phyloP scores from a whole-genome alignment of 2,329 filamentous ascomycete species.

The Zymoseptoria brevis region DNA sequence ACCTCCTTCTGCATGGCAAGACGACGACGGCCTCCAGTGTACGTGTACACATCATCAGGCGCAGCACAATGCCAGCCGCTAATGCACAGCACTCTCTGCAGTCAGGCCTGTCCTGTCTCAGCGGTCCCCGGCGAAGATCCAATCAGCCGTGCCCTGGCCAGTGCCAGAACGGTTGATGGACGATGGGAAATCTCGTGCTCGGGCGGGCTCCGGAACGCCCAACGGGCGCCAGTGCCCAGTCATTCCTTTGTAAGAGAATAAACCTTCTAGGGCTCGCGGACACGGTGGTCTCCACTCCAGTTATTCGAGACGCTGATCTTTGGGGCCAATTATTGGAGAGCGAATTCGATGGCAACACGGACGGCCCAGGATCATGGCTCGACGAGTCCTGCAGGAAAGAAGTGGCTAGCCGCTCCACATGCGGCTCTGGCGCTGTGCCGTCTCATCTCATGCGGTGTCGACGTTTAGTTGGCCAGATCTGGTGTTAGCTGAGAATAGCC shows the following conservation, averaged over 20 bases:
- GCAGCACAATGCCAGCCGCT: background rate
- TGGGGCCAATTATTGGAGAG: background rate
- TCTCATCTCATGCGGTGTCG: background rate
- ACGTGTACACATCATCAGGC: background rate
- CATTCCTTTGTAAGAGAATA: background rate
- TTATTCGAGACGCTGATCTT: background rate
- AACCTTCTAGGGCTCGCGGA: background rate
- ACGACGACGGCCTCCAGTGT: background rate
- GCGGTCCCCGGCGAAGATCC: background rate
- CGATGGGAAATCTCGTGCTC: background rate
- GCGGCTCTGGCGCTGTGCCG: background rate
- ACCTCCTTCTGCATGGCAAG: background rate
- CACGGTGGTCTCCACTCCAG: background rate
- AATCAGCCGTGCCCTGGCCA: background rate
- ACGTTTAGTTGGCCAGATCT: background rate
- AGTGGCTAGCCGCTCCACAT: constrained; percentile 1
- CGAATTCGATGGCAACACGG: background rate
- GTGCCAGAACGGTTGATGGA: background rate
- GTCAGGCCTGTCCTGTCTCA: background rate
- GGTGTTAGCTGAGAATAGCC: background rate
- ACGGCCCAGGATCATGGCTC: background rate
- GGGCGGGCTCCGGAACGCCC: background rate
- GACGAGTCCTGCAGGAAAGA: background rate
- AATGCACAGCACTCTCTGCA: background rate
- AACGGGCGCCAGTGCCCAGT: background rate